Evolutionary conservation across 148 eudicot genomes (phyloP).

Genomic region (Amaranthus hypochondriacus): DNA sequence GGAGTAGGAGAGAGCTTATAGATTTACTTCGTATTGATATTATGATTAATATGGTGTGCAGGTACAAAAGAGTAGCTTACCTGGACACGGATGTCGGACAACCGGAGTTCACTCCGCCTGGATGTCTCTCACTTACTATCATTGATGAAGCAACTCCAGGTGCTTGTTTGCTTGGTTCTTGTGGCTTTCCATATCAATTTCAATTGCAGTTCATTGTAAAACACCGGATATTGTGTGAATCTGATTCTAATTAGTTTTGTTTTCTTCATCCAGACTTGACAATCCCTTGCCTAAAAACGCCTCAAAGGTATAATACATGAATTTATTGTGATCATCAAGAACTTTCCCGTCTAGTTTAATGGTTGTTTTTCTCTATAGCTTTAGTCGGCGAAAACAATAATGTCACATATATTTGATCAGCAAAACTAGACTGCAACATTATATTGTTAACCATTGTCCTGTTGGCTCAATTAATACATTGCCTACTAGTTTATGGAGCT

Average conservation of each 20-base stretch:
- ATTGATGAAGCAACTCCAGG: conserved; percentile 75
- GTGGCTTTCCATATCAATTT: not conserved
- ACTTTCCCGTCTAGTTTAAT: not conserved
- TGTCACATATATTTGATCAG: not conserved
- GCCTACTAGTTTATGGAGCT: not conserved
- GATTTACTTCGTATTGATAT: not conserved
- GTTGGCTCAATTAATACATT: not conserved
- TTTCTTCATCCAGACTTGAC: conserved; percentile 47
- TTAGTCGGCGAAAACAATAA: not conserved
- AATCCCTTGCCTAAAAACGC: conserved; percentile 85
- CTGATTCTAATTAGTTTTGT: conserved; percentile 14
- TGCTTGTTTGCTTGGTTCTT: conserved; percentile 18
- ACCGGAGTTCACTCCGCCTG: conserved; percentile 94
- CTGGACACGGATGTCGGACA: conserved; percentile 98
- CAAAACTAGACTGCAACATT: not conserved
- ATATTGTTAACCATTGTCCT: conserved; percentile 1
- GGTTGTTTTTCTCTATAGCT: not conserved
- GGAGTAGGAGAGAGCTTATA: not conserved
- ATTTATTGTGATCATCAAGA: not conserved
- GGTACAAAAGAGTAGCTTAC: conserved; percentile 71
- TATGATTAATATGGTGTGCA: conserved; percentile 25
- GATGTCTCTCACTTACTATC: conserved; percentile 72
- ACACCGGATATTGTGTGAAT: not conserved
- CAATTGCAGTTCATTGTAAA: not conserved
- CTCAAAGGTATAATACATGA: conserved; percentile 56